phyloP scores from a whole-genome alignment of 2,329 filamentous ascomycete genomes.

The Bipolaris zeicola region DNA sequence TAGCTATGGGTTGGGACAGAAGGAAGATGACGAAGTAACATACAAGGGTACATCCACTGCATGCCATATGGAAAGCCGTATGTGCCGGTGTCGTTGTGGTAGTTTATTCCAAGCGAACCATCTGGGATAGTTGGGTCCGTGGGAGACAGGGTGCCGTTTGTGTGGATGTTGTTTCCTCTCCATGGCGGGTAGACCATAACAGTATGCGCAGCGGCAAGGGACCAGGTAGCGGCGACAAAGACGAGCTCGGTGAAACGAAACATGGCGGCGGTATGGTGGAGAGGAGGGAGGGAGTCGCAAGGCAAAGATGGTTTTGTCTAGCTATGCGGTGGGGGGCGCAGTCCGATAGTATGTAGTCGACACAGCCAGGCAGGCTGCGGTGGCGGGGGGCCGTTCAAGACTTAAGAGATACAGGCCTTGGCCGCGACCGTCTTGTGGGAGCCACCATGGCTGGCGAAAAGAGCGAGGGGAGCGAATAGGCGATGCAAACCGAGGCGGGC shows the following conservation, averaged over 20 bases:
- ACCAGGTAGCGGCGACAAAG: slow-evolving; percentile 42
- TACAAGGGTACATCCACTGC: slow-evolving; percentile 96
- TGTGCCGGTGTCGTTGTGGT: slow-evolving; percentile 55
- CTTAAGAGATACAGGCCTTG: slow-evolving; percentile 31
- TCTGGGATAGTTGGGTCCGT: slow-evolving; percentile 44
- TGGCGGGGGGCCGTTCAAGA: slow-evolving; percentile 31
- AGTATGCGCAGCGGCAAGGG: slow-evolving; percentile 69
- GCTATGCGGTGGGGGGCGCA: background rate
- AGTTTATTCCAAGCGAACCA: slow-evolving; percentile 54
- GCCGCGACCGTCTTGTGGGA: slow-evolving; percentile 27
- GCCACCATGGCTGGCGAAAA: slow-evolving; percentile 22
- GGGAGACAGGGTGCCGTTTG: slow-evolving; percentile 66
- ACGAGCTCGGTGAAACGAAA: slow-evolving; percentile 43
- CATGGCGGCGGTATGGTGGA: slow-evolving; percentile 28
- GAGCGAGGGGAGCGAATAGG: slow-evolving; percentile 23
- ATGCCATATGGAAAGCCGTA: slow-evolving; percentile 78
- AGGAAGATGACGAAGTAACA: slow-evolving; percentile 46
- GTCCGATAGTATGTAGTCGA: slow-evolving; percentile 17
- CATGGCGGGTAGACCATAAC: slow-evolving; percentile 86
- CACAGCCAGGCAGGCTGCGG: slow-evolving; percentile 27
- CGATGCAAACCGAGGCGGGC: slow-evolving; percentile 22
- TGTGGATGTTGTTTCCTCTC: slow-evolving; percentile 83
- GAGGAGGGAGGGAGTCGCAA: background rate
- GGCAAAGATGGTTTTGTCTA: background rate
- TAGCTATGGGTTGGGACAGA: slow-evolving; percentile 7